Base-by-base conservation (phyloP, 2,329 filamentous ascomycete genomes). In the Beauveria sp. region DNA sequence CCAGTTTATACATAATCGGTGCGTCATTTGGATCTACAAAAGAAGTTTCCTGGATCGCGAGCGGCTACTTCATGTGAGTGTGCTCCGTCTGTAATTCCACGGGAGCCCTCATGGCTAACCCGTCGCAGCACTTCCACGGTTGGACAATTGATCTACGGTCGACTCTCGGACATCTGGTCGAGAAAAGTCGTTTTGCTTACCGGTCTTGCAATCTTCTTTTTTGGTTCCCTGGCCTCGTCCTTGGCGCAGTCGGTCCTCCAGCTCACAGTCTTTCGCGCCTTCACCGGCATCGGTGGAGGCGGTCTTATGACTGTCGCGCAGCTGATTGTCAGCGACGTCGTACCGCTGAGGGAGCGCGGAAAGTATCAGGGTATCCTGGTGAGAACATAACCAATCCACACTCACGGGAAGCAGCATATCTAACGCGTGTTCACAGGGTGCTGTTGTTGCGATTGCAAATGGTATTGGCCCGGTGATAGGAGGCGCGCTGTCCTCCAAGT, bases 271-370 rank as follows among this genome's bases (percentile, higher is more conserved):
- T 77, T 77, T 52, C 75, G 76, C 3, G 73, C 72, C 34, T 73
- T 77, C 31, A 77, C 75, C 8, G 75, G 76, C 53, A 82, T 90
- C 61, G 89, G 88, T 22, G 88, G 88, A 12, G 88, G 86, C 1
- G 88, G 88, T 2, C 85, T 91, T 79, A 87, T 85, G 53, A 87
- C 87, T 0, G 84, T 90, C 50, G 85, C 87, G 9, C 84, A 81
- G 60, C 87, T 92, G 43, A 76, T 92, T 63, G 75, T 92, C 67
- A 88, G 84, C 64, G 89, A 93, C 71, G 79, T 91, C 14, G 82
- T 92, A 1, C 82, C 88, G 0, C 75, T 91, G 24, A 78, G 88
- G 5, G 83, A 90, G 63, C 77, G 89, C 61, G 89, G 89, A 0
- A 81, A 88, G 20, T 93, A 88, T 81, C 89, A 92, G 70, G 89